Conservation (phyloP, 2,329 filamentous ascomycete species). For the Alternaria infectoria region DNA sequence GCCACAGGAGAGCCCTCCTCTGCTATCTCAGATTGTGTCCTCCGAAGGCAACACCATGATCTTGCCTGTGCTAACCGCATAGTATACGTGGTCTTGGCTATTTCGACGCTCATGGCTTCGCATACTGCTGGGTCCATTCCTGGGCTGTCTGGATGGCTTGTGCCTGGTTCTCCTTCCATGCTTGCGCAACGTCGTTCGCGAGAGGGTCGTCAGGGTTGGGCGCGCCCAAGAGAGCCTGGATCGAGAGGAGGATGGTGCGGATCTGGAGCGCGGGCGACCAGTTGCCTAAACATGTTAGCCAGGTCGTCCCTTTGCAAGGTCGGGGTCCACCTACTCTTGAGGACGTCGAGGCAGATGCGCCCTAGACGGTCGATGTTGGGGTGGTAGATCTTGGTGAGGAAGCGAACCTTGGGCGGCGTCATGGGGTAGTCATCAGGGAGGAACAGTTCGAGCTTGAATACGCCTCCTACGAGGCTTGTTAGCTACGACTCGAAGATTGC, state of each 20-base stretch:
- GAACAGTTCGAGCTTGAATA: slow-evolving; percentile 97
- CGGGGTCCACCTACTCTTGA: slow-evolving; percentile 75
- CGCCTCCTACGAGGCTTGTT: slow-evolving; percentile 62
- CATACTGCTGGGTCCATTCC: slow-evolving; percentile 90
- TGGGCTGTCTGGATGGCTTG: slow-evolving; percentile 90
- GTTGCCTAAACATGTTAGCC: slow-evolving; percentile 69
- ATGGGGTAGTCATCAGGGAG: slow-evolving; percentile 98
- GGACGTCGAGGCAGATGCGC: slow-evolving; percentile 93
- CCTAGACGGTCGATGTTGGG: slow-evolving; percentile 98
- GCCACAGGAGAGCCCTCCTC: not conserved
- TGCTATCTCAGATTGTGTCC: not conserved
- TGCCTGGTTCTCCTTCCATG: slow-evolving; percentile 95
- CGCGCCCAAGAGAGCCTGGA: slow-evolving; percentile 93
- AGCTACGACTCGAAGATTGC: slow-evolving; percentile 2
- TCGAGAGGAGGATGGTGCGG: slow-evolving; percentile 96
- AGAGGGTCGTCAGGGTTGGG: slow-evolving; percentile 99
- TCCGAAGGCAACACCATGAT: not conserved
- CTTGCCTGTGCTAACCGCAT: not conserved
- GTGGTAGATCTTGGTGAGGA: slow-evolving; percentile 98
- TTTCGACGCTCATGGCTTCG: slow-evolving; percentile 49
- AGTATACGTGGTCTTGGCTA: not conserved
- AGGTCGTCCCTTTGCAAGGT: not conserved
- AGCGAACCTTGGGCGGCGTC: slow-evolving; percentile 97
- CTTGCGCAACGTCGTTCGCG: slow-evolving; percentile 95
- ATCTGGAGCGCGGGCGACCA: slow-evolving; percentile 99